Percentiles rank a stretch among this genome's conserved stretches.
Evolutionary conservation across 202 grass and related monocot genomes (phyloP).

Genomic region (Miscanthus sacchariflorus): DNA sequence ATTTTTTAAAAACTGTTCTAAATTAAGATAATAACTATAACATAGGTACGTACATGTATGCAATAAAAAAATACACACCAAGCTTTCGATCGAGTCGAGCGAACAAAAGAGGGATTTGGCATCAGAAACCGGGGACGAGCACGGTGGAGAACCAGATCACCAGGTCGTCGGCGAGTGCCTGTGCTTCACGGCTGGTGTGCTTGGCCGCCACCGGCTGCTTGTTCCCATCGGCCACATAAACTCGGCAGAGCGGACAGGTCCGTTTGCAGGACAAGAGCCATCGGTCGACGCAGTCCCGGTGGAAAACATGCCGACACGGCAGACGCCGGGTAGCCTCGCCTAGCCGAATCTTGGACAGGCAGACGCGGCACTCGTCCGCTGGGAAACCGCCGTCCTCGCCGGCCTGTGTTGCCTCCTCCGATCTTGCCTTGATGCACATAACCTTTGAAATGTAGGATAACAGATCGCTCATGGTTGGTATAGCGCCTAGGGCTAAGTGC

Average conservation of each 20-base stretch:
- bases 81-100: background rate
- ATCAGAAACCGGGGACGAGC: slow-evolving; percentile 80
- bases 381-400: background rate
- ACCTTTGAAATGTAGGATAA: slow-evolving; percentile 62
- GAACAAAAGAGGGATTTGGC: background rate
- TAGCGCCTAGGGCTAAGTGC: background rate
- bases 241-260: slow-evolving; percentile 76
- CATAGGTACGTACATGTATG: background rate
- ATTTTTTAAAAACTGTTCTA: background rate
- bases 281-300: slow-evolving; percentile 67
- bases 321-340: slow-evolving; percentile 56
- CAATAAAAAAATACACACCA: background rate
- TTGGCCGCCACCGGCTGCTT: slow-evolving; percentile 3
- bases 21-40: background rate
- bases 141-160: slow-evolving; percentile 79
- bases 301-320: slow-evolving; percentile 67
- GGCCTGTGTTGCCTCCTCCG: slow-evolving; percentile 23
- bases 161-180: slow-evolving; percentile 54
- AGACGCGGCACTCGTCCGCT: slow-evolving; percentile 69
- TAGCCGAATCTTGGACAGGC: slow-evolving; percentile 54
- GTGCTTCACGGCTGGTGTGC: slow-evolving; percentile 22
- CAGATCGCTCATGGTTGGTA: slow-evolving; percentile 61
- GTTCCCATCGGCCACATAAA: slow-evolving; percentile 41
- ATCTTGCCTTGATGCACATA: slow-evolving; percentile 50
- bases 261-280: slow-evolving; percentile 63